Evolutionary conservation across 176 grass and related monocot species (phyloP), one percentile per base, ranked within the genome.

Genomic region (Pontederia crassipes): DNA sequence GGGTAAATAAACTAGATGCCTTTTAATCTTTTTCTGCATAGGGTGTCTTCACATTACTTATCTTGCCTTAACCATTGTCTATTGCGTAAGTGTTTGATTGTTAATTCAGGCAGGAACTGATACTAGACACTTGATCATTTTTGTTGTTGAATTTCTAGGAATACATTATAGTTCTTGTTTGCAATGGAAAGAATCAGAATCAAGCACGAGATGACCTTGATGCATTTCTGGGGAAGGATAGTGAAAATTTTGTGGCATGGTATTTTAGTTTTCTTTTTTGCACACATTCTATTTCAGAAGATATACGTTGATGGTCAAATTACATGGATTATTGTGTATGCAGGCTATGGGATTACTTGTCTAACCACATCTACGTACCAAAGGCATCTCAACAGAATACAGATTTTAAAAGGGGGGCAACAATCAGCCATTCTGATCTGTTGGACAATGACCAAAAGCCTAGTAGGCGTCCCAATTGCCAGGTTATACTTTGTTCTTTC

Each of bases 151-250:
- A 61, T 54, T 73, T 79, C 26, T 76, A 95, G 86, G 90, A 89
- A 58, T 95, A 95, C 55, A 81, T 95, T 65, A 65, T 83, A 58
- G 66, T 95, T 82, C 78, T 95, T 67, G 69, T 95, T 69, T 95
- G 86, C 63, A 95, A 89, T 72, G 86, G 86, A 57, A 95, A 95
- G 58, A 71, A 86, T 73, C 90, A 95, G 35, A 85, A 84, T 78
- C 86, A 95, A 80, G 82, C 90, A 12, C 77, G 77, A 56, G 80
- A 95, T 75, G 86, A 83, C 49, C 76, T 95, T 66, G 72, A 74
- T 61, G 90, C 86, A 66, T 95, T 95, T 77, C 82, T 95, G 63
- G 86, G 78, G 2, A 78, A 86, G 55, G 83, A 89, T 55, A 89
- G 75, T 65, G 75, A 54, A 58, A 81, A 72, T 46, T 95, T 95